Base-by-base conservation (phyloP, 768 basidiomycete species). In the Thelephora aurantiotincta region DNA sequence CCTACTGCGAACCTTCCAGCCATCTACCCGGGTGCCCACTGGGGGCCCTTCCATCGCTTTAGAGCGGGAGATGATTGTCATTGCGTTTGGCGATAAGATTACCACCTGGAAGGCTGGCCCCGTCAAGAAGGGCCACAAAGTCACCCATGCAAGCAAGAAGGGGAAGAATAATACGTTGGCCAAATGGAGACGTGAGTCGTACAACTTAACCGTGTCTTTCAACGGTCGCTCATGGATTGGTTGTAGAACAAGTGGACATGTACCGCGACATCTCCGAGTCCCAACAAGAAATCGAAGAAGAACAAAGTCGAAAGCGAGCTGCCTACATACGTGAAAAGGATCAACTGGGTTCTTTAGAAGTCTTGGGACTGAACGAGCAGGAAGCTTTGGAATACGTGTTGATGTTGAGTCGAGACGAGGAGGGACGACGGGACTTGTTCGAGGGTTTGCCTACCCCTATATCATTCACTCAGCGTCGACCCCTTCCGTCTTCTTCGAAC, bases 381-480 rank as follows among this genome's bases (percentile, higher is more conserved):
- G 87, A 87, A 55, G 84, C 81, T 0, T 64, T 90, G 22, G 82
- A 87, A 55, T 91, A 91, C 54, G 71, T 79, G 0, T 59, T 91
- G 42, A 90, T 90, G 85, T 71, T 90, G 52, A 89, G 85, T 52
- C 77, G 82, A 7, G 88, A 91, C 42, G 84, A 89, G 58, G 77
- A 74, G 35, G 60, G 64, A 43, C 45, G 46, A n/a, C 54, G 60
- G 11, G 18, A 47, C 52, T 23, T 60, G 63, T 33, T 55, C 58
- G 16, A 42, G 7, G 48, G 46, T 2, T 35, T 44, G 13, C 48
- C 54, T 2, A 37, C 47, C 2, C 49, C 51, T 6, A 50, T 48
- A n/a, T 53, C 59, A 13, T 56, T 60, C 5, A 49, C 56, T 34
- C 50, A 54, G 43, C 52, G 52, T 2, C 63, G 58, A 20, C 44